Evolutionary conservation across 116 monocot species (phyloP).

Genomic region (Thalassia testudinum): DNA sequence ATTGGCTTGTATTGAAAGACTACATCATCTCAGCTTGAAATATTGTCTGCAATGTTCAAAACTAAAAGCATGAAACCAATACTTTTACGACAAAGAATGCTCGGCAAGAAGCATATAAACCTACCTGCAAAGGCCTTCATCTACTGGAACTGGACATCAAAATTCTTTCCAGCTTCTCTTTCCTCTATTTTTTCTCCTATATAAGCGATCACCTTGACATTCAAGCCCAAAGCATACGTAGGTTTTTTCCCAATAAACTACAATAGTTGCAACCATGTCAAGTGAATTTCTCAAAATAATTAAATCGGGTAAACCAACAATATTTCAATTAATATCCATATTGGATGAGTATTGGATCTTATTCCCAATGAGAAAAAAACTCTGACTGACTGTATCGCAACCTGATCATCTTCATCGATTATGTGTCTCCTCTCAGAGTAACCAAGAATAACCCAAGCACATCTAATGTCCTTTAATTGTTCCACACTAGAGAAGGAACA

Average conservation of each 20-base stretch:
- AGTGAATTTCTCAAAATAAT: too few species aligned
- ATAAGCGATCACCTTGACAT: conserved; percentile 84
- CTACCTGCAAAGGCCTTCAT: conserved; percentile 89
- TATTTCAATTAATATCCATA: too few species aligned
- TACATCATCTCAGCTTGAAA: conserved; percentile 63
- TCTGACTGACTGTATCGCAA: too few species aligned
- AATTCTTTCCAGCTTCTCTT: conserved; percentile 94
- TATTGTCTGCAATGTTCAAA: conserved; percentile 42
- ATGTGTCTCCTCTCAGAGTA: conserved; percentile 89
- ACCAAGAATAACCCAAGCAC: conserved; percentile 94
- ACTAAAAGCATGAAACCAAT: background rate
- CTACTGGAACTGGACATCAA: conserved; percentile 85
- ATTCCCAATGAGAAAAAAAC: too few species aligned
- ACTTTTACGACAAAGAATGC: background rate
- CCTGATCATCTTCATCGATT: conserved; percentile 88
- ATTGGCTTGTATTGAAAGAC: conserved; percentile 96
- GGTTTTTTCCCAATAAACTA: conserved; percentile 99
- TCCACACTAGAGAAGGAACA: conserved; percentile 46
- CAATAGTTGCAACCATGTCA: too few species aligned
- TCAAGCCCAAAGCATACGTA: conserved; percentile 86
- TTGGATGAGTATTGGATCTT: too few species aligned
- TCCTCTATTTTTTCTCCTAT: conserved; percentile 94
- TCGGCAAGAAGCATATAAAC: background rate
- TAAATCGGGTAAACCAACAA: too few species aligned
- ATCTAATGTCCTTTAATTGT: conserved; percentile 85